phyloP scores from a whole-genome alignment of 371 early-diverging fungal genomes.

The Umbelopsis sp. region DNA sequence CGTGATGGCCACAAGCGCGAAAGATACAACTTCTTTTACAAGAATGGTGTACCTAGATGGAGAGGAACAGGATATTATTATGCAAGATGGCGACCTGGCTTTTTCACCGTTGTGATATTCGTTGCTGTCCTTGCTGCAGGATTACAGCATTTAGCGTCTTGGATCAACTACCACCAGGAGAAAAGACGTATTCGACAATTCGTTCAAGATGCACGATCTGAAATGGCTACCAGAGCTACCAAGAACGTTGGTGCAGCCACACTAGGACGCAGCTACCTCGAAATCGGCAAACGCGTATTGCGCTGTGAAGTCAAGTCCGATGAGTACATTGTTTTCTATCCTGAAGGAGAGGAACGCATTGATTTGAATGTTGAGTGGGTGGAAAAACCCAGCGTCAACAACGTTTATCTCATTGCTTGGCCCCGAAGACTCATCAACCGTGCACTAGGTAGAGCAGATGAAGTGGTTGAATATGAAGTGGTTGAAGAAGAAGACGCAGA shows the following conservation, averaged over 20 bases:
- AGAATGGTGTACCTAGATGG: conserved; percentile 90
- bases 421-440: conserved; percentile 29
- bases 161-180: conserved; percentile 68
- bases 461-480: conserved; percentile 21
- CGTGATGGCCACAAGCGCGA: conserved; percentile 69
- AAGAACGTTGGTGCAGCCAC: conserved; percentile 47
- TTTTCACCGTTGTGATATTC: conserved; percentile 63
- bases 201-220: conserved; percentile 41
- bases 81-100: conserved; percentile 79
- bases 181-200: conserved; percentile 55
- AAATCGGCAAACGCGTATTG: conserved; percentile 38
- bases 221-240: conserved; percentile 38
- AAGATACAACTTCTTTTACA: conserved; percentile 83
- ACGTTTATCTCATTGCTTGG: conserved; percentile 37
- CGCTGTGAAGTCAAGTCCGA: conserved; percentile 52
- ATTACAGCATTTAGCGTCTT: conserved; percentile 70
- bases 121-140: conserved; percentile 56
- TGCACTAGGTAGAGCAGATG: conserved; percentile 23
- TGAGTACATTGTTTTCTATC: conserved; percentile 41
- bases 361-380: conserved; percentile 47
- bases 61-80: conserved; percentile 85
- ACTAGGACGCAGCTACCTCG: conserved; percentile 43
- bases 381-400: conserved; percentile 26
- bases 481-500: conserved; percentile 20
- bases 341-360: conserved; percentile 36